Percentiles rank a stretch among this genome's conserved stretches.
phyloP scores from a whole-genome alignment of 225 moss, liverwort and hornwort genomes.

The Takakia lepidozioides region DNA sequence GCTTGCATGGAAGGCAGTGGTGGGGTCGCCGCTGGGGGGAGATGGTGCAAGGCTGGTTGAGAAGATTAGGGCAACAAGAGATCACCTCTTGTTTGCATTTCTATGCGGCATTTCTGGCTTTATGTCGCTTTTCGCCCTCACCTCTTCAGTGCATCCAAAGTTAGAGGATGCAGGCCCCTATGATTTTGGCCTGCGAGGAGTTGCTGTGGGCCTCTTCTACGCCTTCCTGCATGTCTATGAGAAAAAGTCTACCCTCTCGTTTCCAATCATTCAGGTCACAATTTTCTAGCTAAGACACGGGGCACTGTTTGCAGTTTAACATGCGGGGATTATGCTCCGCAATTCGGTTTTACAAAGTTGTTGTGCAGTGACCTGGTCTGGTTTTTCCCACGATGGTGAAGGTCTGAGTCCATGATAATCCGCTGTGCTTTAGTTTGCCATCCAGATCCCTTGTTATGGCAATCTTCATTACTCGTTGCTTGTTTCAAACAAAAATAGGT shows the following conservation, averaged over 20 bases:
- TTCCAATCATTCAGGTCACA: slow-evolving; percentile 66
- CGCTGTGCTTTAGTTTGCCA: not conserved
- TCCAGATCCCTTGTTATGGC: too few relatives aligned
- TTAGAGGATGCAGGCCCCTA: slow-evolving; percentile 12
- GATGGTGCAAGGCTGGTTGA: slow-evolving; percentile 20
- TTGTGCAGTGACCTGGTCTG: too few relatives aligned
- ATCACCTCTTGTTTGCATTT: slow-evolving; percentile 24
- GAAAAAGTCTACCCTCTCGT: slow-evolving; percentile 33
- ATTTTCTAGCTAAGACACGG: too few relatives aligned
- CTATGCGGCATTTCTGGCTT: slow-evolving; percentile 50
- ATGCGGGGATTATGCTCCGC: too few relatives aligned
- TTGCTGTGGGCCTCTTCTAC: slow-evolving; percentile 47
- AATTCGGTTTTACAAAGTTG: too few relatives aligned
- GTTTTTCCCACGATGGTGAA: too few relatives aligned
- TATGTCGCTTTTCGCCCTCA: slow-evolving; percentile 43
- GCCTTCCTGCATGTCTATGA: slow-evolving; percentile 46
- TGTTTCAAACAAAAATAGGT: too few relatives aligned
- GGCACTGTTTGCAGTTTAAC: too few relatives aligned
- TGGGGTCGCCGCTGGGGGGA: slow-evolving; percentile 37
- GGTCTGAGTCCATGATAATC: too few relatives aligned
- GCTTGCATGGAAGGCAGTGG: slow-evolving; percentile 23
- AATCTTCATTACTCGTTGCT: too few relatives aligned
- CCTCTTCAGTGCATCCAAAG: slow-evolving; percentile 12
- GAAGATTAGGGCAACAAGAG: slow-evolving; percentile 38
- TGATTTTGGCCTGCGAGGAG: slow-evolving; percentile 50